Base-by-base conservation (phyloP, 192 early-diverging fungal species). In the Mortierella claussenii region DNA sequence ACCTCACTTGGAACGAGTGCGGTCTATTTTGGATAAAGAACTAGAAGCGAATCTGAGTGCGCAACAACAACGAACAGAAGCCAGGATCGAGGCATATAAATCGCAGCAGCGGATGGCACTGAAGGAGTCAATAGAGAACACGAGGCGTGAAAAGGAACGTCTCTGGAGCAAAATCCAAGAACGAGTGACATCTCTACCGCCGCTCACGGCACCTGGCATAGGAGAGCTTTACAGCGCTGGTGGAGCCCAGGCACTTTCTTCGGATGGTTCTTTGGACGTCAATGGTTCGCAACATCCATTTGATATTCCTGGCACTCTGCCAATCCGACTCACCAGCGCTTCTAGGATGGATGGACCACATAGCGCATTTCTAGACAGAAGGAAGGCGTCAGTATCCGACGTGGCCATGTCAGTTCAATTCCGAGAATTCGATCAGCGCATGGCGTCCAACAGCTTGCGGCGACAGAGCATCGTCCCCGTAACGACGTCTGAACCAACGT, bases 21-120 rank as follows among this genome's bases (percentile, higher is more conserved):
- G 64, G 20, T 24, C 63, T 2, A 52, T 76, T 36, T 32, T 76
- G 51, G 73, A 76, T 13, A 59, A 62, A 37, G 73, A 76, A 45
- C 47, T 76, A 23, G 73, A 76, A n/a, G 24, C 30, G 12, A 76
- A 76, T 32, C 55, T 76, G 9, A 62, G 51, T 34, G 64, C 73
- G 15, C 73, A 76, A 24, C 73, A 62, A 50, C 58, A 31, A 28
- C 49, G 55, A 34, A 60, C 73, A 20, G 73, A 76, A 27, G 73
- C 73, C 1, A 60, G 64, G 57, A 76, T 76, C 34, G 73, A 76
- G 32, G 73, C 73, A 0, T 76, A 62, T n/a, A 76, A 76, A 36
- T 76, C 73, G n/a, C 73, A 76, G 18, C 73, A 76, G 37, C 30
- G 55, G 50, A 7, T 67, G 4, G 64, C 73, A 18, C 26, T 76